Evolutionary conservation across 2,329 filamentous ascomycete genomes (phyloP).

Genomic region (Pseudocercospora ulei): DNA sequence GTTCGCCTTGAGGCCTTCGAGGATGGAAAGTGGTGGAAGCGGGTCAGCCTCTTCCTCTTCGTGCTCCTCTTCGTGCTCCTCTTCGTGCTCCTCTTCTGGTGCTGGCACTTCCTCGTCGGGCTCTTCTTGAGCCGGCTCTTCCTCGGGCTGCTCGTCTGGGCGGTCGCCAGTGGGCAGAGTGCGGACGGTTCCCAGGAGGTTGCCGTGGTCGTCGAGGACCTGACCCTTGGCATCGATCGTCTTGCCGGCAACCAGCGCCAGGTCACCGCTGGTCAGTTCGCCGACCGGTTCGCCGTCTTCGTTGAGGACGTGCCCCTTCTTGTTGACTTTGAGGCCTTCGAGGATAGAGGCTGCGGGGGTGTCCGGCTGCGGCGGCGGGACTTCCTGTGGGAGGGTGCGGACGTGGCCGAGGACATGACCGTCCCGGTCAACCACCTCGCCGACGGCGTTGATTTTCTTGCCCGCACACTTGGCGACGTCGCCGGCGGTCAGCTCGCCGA

Average conservation of each 20-base stretch:
- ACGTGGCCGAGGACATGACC: conserved; percentile 55
- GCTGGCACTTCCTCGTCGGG: too few species aligned
- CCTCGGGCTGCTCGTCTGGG: conserved; percentile 29
- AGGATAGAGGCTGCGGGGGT: conserved; percentile 38
- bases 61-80: conserved; percentile 14
- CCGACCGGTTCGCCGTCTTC: conserved; percentile 48
- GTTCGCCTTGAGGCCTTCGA: conserved; percentile 44
- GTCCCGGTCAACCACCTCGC: conserved; percentile 55
- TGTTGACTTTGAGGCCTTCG: conserved; percentile 50
- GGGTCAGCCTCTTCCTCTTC: conserved; percentile 32
- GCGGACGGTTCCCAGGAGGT: conserved; percentile 51
- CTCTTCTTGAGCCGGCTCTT: conserved; percentile 32
- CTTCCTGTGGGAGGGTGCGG: conserved; percentile 42
- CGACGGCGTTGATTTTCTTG: conserved; percentile 56
- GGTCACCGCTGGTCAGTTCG: conserved; percentile 48
- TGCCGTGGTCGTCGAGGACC: conserved; percentile 52
- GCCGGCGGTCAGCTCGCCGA: conserved; percentile 48
- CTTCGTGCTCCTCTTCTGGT: too few species aligned
- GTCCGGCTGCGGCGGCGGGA: conserved; percentile 30
- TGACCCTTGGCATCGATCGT: conserved; percentile 56
- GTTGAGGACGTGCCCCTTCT: conserved; percentile 47
- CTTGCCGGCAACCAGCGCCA: conserved; percentile 54
- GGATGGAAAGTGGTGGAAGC: conserved; percentile 42
- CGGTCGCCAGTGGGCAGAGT: conserved; percentile 37
- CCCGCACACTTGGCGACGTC: conserved; percentile 54